Evolutionary conservation across 306 rosid genomes (phyloP).

Genomic region (Dicorynia guianensis): DNA sequence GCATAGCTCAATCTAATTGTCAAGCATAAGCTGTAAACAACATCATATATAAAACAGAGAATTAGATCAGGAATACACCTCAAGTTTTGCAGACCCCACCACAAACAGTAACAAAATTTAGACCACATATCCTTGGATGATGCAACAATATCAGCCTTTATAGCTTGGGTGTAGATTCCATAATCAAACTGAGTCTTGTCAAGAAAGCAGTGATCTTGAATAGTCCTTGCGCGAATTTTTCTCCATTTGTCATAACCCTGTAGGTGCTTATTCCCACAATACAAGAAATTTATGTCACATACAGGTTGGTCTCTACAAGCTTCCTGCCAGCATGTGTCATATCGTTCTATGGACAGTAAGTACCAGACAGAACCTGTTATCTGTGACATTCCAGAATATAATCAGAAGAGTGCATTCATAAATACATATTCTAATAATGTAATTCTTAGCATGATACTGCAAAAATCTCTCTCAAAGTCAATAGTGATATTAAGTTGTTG

Average conservation of each 20-base stretch:
- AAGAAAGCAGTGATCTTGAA: conserved; percentile 48
- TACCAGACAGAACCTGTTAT: conserved; percentile 89
- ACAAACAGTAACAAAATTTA: conserved; percentile 78
- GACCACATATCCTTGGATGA: conserved; percentile 55
- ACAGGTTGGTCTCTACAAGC: conserved; percentile 52
- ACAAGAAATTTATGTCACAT: conserved; percentile 62
- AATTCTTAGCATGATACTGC: too few relatives aligned
- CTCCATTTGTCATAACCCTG: conserved; percentile 59
- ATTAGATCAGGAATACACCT: conserved; percentile 54
- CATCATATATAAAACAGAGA: conserved; percentile 12
- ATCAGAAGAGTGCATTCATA: background rate
- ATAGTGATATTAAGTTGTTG: too few relatives aligned
- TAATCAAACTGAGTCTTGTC: conserved; percentile 54
- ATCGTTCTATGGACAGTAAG: conserved; percentile 78
- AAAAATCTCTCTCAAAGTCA: too few relatives aligned
- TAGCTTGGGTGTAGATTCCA: conserved; percentile 77
- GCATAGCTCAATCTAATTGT: background rate
- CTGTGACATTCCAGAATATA: conserved; percentile 43
- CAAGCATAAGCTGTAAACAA: background rate
- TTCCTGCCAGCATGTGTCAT: conserved; percentile 73
- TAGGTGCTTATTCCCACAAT: conserved; percentile 59
- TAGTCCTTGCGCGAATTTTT: conserved; percentile 51
- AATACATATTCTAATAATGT: background rate
- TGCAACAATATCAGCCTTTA: conserved; percentile 60
- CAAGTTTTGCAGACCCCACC: conserved; percentile 92